These are phyloP conservation scores for Coemansia sp. DNA, from an alignment of 192 early-diverging fungal species.

Conservation along the genomic window DNA sequence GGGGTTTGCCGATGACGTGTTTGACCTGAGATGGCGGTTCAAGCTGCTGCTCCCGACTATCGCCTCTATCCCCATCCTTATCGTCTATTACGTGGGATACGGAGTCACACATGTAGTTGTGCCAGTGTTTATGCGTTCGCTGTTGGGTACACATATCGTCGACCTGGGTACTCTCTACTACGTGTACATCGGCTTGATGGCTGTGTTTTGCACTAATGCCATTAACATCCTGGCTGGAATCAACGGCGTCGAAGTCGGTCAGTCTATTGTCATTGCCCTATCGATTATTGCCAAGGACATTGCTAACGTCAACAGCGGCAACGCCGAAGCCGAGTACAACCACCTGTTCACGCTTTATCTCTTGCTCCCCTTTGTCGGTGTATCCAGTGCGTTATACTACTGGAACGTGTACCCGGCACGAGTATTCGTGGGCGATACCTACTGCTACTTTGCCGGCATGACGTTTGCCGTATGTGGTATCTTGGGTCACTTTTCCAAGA, in stretches of 20 bases:
- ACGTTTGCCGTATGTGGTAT: constrained; percentile 98
- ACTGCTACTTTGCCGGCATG: constrained; percentile 99
- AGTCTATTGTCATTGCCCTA: constrained; percentile 89
- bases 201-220: constrained; percentile 95
- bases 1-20: constrained; percentile 98
- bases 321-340: constrained; percentile 68
- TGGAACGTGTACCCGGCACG: constrained; percentile 95
- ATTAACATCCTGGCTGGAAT: constrained; percentile 99
- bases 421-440: constrained; percentile 97
- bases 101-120: constrained; percentile 87
- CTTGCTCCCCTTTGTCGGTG: constrained; percentile 90
- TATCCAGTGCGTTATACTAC: constrained; percentile 76
- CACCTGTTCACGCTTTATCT: constrained; percentile 91
- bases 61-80: constrained; percentile 90
- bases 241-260: constrained; percentile 96
- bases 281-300: constrained; percentile 69
- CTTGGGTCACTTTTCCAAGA: constrained; percentile 92
- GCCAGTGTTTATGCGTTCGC: constrained; percentile 78
- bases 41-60: constrained; percentile 94
- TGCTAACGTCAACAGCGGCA: constrained; percentile 38
- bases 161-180: constrained; percentile 95
- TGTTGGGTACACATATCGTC: constrained; percentile 69
- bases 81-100: constrained; percentile 91
- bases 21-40: constrained; percentile 94
- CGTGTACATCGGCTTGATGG: constrained; percentile 85